Conservation (phyloP, 805 yeast genomes). For the Lipomyces mesembrius region DNA sequence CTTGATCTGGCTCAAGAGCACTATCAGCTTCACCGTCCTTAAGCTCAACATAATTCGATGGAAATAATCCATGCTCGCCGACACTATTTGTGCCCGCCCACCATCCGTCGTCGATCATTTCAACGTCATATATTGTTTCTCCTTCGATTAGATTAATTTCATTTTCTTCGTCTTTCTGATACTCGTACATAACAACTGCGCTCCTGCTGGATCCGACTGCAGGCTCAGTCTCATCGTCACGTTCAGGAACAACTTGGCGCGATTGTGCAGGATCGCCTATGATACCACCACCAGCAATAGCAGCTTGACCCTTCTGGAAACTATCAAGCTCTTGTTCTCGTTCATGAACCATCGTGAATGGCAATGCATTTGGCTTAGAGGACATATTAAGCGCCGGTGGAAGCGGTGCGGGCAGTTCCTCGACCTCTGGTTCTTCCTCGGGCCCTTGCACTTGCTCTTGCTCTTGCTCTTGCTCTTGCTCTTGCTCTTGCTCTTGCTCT, state of each 20-base stretch:
- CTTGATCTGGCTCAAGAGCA: conserved; percentile 19
- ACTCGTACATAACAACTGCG: conserved; percentile 85
- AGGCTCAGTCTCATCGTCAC: conserved; percentile 32
- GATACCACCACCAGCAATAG: conserved; percentile 39
- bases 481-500: too few species aligned
- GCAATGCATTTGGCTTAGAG: conserved; percentile 8
- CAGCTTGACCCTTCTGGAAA: conserved; percentile 39
- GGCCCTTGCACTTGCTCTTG: conserved; percentile 8
- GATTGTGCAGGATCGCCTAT: conserved; percentile 24
- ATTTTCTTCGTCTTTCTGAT: conserved; percentile 74
- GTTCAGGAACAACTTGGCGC: conserved; percentile 12
- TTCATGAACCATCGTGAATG: conserved; percentile 20
- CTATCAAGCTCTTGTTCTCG: conserved; percentile 29
- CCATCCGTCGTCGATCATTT: conserved; percentile 77
- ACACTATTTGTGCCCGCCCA: conserved; percentile 81
- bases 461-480: conserved; percentile 20
- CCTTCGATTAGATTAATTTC: conserved; percentile 72
- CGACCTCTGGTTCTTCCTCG: conserved; percentile 20
- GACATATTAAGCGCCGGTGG: conserved; percentile 18
- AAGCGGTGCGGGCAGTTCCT: conserved; percentile 8
- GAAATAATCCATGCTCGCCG: conserved; percentile 84
- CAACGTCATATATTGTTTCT: conserved; percentile 67
- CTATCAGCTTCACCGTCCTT: conserved; percentile 46
- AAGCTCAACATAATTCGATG: conserved; percentile 77
- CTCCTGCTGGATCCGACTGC: conserved; percentile 41